Evolutionary conservation across 805 yeast genomes (phyloP).

Genomic region (Debaryomyces tyrocola): DNA sequence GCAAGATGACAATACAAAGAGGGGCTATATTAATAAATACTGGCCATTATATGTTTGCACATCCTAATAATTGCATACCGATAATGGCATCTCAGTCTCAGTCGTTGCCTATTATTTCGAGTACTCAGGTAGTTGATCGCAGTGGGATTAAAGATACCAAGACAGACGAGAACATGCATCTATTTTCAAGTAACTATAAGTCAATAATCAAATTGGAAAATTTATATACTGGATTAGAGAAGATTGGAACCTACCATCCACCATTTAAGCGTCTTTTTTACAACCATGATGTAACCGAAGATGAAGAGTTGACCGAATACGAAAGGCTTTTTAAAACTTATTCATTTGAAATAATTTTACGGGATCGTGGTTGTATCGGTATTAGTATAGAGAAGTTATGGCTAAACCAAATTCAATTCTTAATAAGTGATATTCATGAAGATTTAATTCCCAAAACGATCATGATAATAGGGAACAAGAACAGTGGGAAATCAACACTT

Average conservation of each 20-base stretch:
- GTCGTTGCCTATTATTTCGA: conserved; percentile 44
- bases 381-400: conserved; percentile 13
- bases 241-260: conserved; percentile 42
- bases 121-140: conserved; percentile 40
- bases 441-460: conserved; percentile 20
- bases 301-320: conserved; percentile 1
- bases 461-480: conserved; percentile 63
- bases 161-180: conserved; percentile 35
- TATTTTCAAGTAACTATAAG: conserved; percentile 39
- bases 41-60: conserved; percentile 20
- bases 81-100: conserved; percentile 33
- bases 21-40: conserved; percentile 51
- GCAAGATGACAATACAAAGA: conserved; percentile 38
- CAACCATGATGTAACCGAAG: conserved; percentile 4
- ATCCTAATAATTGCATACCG: conserved; percentile 21
- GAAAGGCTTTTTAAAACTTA: conserved; percentile 20
- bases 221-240: conserved; percentile 44
- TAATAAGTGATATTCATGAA: conserved; percentile 3
- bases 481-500: conserved; percentile 81
- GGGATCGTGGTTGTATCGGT: conserved; percentile 24
- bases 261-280: conserved; percentile 45
- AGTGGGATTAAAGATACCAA: conserved; percentile 20
- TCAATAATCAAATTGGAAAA: conserved; percentile 42
- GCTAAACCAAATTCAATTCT: neutral
- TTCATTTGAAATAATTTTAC: conserved; percentile 38